Evolutionary conservation across 257 asterid species (phyloP), one percentile per base, ranked within the genome.

Genomic region (Forsythia viridissima): DNA sequence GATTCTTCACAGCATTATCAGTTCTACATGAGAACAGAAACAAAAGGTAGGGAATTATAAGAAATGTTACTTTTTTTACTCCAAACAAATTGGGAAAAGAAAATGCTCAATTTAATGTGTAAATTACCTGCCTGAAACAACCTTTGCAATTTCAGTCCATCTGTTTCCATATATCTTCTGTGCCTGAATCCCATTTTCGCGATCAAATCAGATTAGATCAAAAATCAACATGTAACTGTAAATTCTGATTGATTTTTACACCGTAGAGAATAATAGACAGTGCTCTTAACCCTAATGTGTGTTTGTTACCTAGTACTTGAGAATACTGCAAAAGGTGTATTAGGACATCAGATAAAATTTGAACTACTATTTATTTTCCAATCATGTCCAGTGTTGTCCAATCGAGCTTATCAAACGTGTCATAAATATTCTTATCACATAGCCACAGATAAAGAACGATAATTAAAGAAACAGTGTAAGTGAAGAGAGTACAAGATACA

Each of bases 61-160:
- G 70, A 57, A 80, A 38, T 40, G 67, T 48, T 34, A 73, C 51
- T 21, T 76, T 39, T 55, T 4, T 6, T 10, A 11, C 38, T n/a
- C 70, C 30, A 43, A 51, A 63, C 46, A 36, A 66, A 77, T 24
- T 42, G 43, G 40, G 39, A 63, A 41, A 74, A 10, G 73, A 82
- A 30, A 9, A 63, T 57, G 9, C 74, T 63, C 18, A 41, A 76
- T 40, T 52, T 74, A 73, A 63, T 6, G 65, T 68, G 70, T 30
- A 71, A 71, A 18, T 89, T 92, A 96, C 98, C 99, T 96, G 92
- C 99, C 99, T 37, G 99, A 92, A 77, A 96, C 99, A 82, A 96
- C 99, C 91, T 96, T 96, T n/a, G 99, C 98, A 48, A 93, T 96
- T 83, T 96, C 99, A 8, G 99, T 96, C 99, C 99, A 96, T 83